These are phyloP conservation scores for Xeromyces bisporus DNA, from an alignment of 495 filamentous ascomycete genomes.

Conservation along the genomic window DNA sequence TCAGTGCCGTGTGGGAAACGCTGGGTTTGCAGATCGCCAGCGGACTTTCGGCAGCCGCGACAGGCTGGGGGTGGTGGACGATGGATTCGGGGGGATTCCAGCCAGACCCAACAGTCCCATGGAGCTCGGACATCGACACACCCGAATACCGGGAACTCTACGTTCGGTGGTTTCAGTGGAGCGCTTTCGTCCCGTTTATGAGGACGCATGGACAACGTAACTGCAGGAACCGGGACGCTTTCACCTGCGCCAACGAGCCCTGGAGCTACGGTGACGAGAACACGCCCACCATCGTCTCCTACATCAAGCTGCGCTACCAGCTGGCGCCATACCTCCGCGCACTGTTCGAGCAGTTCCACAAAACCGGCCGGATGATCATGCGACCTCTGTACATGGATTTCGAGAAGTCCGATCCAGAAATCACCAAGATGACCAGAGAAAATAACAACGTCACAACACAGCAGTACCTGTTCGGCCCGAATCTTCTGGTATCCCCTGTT, in stretches of 20 bases:
- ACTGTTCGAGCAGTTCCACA: constrained; percentile 10
- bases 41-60: constrained; percentile 13
- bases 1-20: constrained; percentile 15
- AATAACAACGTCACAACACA: constrained; percentile 13
- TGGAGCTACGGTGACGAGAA: constrained; percentile 17
- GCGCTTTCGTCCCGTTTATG: constrained; percentile 17
- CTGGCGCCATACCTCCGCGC: constrained; percentile 7
- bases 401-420: constrained; percentile 6
- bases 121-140: constrained; percentile 13
- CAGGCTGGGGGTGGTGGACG: constrained; percentile 19
- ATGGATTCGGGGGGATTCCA: constrained; percentile 18
- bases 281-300: constrained; percentile 10
- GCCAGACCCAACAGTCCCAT: constrained; percentile 11
- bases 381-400: constrained; percentile 18
- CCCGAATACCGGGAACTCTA: constrained; percentile 16
- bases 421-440: constrained; percentile 5
- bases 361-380: constrained; percentile 14
- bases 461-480: constrained; percentile 18
- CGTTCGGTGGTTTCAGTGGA: constrained; percentile 17
- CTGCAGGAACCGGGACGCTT: constrained; percentile 10
- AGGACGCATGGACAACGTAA: constrained; percentile 12
- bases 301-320: constrained; percentile 15
- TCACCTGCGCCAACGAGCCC: constrained; percentile 16
- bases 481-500: constrained; percentile 12
- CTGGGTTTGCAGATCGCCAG: constrained; percentile 12